A percentile compares a stretch with the other conserved stretches of the same genome.
Conservation (phyloP, 2,329 filamentous ascomycete genomes). For the Grosmannia penicillata region DNA sequence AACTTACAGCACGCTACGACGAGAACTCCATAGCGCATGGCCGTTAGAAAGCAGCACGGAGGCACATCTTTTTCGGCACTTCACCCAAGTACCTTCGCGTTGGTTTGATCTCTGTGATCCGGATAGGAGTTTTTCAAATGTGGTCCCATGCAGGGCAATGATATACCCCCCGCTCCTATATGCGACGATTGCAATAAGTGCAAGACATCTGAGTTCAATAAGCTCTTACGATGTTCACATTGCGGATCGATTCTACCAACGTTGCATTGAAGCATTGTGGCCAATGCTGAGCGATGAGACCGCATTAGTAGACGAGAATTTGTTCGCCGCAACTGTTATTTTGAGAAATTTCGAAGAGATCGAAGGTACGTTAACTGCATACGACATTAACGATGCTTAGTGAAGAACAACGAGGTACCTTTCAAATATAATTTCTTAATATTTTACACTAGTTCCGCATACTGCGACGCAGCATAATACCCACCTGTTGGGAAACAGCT, state of each 20-base stretch:
- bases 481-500: slow-evolving; percentile 1
- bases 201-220: neutral
- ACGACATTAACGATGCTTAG: too few species aligned
- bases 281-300: slow-evolving; percentile 2
- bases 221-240: neutral
- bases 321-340: slow-evolving; percentile 4
- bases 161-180: neutral
- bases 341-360: slow-evolving; percentile 2
- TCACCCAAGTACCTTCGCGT: neutral
- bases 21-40: neutral
- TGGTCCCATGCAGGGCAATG: neutral
- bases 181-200: slow-evolving; percentile 1
- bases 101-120: slow-evolving; percentile 1
- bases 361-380: neutral
- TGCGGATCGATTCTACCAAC: slow-evolving; percentile 1
- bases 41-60: neutral
- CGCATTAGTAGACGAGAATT: slow-evolving; percentile 2
- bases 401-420: too few species aligned
- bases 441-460: neutral
- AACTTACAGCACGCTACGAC: neutral
- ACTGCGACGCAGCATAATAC: neutral
- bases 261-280: neutral
- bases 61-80: neutral
- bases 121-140: neutral
- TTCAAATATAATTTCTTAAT: too few species aligned